phyloP scores from a whole-genome alignment of 2,329 filamentous ascomycete species.

The Nemania sp. region DNA sequence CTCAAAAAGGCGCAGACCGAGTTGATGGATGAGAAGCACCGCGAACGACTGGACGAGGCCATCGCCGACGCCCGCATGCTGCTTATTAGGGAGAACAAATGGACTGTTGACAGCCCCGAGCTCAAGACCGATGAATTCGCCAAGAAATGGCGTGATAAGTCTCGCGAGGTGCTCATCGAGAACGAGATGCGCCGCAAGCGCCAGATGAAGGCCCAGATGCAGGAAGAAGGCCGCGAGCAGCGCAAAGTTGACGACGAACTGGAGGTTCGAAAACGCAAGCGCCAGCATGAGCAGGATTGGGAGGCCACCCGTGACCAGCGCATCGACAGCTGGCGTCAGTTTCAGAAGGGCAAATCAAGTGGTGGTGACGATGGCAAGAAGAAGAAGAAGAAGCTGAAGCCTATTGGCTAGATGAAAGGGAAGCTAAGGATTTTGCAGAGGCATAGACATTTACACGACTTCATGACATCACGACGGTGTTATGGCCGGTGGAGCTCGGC shows the following conservation, averaged over 20 bases:
- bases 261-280: conserved; percentile 83
- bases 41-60: conserved; percentile 87
- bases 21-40: conserved; percentile 94
- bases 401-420: conserved; percentile 62
- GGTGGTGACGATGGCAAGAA: conserved; percentile 63
- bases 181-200: conserved; percentile 86
- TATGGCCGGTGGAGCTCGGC: conserved; percentile 6
- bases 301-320: conserved; percentile 90
- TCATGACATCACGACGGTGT: conserved; percentile 18
- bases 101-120: conserved; percentile 89
- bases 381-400: conserved; percentile 79
- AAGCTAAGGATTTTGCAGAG: conserved; percentile 26
- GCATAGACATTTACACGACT: conserved; percentile 20
- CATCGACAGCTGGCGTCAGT: conserved; percentile 94
- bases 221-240: conserved; percentile 93
- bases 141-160: conserved; percentile 89
- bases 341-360: conserved; percentile 78
- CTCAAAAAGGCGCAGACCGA: conserved; percentile 94
- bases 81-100: conserved; percentile 92
- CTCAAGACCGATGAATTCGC: conserved; percentile 86
- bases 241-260: conserved; percentile 86
- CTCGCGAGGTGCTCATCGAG: conserved; percentile 89
- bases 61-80: conserved; percentile 97
- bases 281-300: conserved; percentile 95
- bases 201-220: conserved; percentile 93